Conservation (phyloP, 192 early-diverging fungal genomes). For the Coemansia sp. region DNA sequence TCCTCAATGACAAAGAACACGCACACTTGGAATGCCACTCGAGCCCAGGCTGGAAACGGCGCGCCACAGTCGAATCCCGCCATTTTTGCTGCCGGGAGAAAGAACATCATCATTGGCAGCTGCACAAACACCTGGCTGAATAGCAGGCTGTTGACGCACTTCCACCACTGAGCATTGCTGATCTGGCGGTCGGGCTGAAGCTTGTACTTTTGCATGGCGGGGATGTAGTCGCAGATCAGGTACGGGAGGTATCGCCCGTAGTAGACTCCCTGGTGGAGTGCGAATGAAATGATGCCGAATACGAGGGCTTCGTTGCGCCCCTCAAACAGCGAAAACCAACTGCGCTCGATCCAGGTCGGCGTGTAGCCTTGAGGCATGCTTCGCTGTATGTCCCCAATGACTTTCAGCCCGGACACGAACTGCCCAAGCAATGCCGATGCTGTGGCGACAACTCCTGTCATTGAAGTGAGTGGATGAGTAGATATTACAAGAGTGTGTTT, state of each 20-base stretch:
- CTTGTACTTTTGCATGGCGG: constrained; percentile 70
- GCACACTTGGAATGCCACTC: constrained; percentile 54
- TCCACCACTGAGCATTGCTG: constrained; percentile 60
- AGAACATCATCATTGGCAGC: constrained; percentile 68
- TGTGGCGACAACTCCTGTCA: constrained; percentile 4
- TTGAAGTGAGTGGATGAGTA: not conserved
- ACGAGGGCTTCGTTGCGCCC: constrained; percentile 69
- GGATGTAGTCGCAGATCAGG: constrained; percentile 81
- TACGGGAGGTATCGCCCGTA: constrained; percentile 88
- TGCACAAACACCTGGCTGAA: constrained; percentile 68
- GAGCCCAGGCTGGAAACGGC: constrained; percentile 64
- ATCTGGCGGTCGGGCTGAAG: constrained; percentile 68
- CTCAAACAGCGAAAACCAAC: constrained; percentile 68
- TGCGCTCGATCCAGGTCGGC: constrained; percentile 56
- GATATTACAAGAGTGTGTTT: not conserved
- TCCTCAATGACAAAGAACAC: constrained; percentile 73
- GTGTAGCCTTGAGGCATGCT: constrained; percentile 20
- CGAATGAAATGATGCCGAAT: constrained; percentile 74
- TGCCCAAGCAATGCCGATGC: constrained; percentile 15
- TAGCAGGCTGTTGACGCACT: constrained; percentile 62
- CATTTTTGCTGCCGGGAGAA: constrained; percentile 63
- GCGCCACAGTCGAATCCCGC: constrained; percentile 69
- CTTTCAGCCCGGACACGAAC: constrained; percentile 27
- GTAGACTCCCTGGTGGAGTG: constrained; percentile 89
- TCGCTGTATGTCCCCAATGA: constrained; percentile 14